Evolutionary conservation across 805 yeast genomes (phyloP), one percentile per base, ranked within the genome.

Genomic region (Spathaspora arborariae): DNA sequence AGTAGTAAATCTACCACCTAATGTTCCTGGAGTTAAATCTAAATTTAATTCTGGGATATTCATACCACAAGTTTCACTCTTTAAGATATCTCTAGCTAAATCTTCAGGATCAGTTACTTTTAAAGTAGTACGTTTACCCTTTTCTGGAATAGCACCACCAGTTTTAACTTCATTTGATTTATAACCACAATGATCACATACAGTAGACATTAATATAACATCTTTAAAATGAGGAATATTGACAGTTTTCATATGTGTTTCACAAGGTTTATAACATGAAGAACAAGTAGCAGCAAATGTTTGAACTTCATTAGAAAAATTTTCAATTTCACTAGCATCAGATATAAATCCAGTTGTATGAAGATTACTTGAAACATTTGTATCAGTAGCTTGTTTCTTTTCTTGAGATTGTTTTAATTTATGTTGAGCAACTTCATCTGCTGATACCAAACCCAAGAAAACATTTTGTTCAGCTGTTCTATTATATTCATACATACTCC

Each of bases 181-280:
- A 70, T 87, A 94, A 33, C 98, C 99, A 70, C 99, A 94, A 52
- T 80, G 70, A 26, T 84, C 91, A 71, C 99, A 94, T 1, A 80
- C 83, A 1, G 99, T 94, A 42, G 95, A 85, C 99, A 94, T 94
- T 57, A 94, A 80, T 49, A 94, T 85, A 36, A 94, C 99, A 55
- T 94, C 98, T 70, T 92, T 91, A 79, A 94, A 94, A 69, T 94
- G 98, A 18, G 99, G 99, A 55, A 94, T 94, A 64, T 89, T 84
- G 19, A 94, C 96, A 34, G 90, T 80, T 72, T 94, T 94, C 99
- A 94, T 94, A 63, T 91, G 95, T 2, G 99, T 94, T 46, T 82
- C 88, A 65, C 96, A 87, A 10, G 83, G 81, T 47, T 78, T 79
- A 55, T 76, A 79, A 67, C 99, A 94, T 16, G 94, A 79, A 7